phyloP scores from a whole-genome alignment of 2,329 filamentous ascomycete species.

The Bisporella sp. region DNA sequence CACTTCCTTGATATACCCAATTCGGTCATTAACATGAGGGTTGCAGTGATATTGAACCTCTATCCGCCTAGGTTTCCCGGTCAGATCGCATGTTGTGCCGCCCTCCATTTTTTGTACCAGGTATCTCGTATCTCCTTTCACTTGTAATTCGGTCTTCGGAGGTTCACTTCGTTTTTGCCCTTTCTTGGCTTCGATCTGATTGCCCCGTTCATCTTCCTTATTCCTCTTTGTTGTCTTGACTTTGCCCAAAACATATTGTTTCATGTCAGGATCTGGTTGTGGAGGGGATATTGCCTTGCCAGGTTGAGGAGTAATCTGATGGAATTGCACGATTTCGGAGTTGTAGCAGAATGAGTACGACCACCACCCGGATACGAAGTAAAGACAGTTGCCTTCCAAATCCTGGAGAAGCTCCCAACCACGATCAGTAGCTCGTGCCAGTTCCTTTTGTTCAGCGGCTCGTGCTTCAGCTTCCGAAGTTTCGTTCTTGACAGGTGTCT shows the following conservation, averaged over 20 bases:
- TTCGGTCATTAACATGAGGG: conserved; percentile 53
- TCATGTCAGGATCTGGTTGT: conserved; percentile 55
- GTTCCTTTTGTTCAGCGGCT: conserved; percentile 57
- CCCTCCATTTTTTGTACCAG: conserved; percentile 60
- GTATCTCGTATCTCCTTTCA: conserved; percentile 60
- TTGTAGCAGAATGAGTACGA: conserved; percentile 71
- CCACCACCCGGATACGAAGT: conserved; percentile 69
- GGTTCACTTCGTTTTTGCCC: conserved; percentile 19
- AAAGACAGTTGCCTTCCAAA: conserved; percentile 63
- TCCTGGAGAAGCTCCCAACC: conserved; percentile 62
- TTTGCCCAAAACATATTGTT: conserved; percentile 56
- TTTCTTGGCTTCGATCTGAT: conserved; percentile 20
- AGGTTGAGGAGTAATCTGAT: conserved; percentile 55
- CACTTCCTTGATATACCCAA: conserved; percentile 67
- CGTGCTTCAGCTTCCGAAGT: conserved; percentile 42
- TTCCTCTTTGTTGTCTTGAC: conserved; percentile 31
- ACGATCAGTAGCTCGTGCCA: conserved; percentile 57
- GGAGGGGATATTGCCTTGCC: conserved; percentile 58
- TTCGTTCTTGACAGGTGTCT: conserved; percentile 37
- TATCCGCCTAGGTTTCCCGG: conserved; percentile 58
- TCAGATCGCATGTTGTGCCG: conserved; percentile 64
- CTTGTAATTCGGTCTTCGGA: conserved; percentile 46
- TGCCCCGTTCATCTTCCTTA: conserved; percentile 27
- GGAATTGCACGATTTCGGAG: conserved; percentile 64
- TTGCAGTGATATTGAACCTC: conserved; percentile 59